Base-by-base conservation (phyloP, 108 stramenopile species). In the Licmophora abbreviata region DNA sequence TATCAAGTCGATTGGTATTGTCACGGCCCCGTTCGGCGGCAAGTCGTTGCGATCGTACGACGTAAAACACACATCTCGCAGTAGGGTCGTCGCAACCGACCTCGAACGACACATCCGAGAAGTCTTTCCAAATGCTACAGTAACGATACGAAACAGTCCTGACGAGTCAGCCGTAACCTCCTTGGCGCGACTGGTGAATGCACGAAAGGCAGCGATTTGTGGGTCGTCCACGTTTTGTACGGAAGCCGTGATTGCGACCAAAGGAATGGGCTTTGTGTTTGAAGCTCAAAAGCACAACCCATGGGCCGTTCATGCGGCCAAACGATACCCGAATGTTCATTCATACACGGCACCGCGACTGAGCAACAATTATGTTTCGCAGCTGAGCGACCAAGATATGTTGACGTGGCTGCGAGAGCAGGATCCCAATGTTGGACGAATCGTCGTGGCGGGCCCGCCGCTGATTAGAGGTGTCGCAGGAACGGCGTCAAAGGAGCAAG, bases 151-250 rank as follows among this genome's bases (percentile, higher is more conserved):
- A 18, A 50, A 50, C 21, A 4, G 29, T 2, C 14, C 21, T 15
- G 28, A 29, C 2, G 48, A 50, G 15, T 32, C 29, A 18, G 31
- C 48, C 15, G 2, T 32, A 4, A 32, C 15, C 30, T 14, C 48
- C 2, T 50, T 7, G 15, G 48, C 30, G 14, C 48, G 48, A 15
- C 29, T 50, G 15, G 1, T 8, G 30, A 14, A 21, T 18, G 48
- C 48, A 2, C 30, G 33, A 18, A 37, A 32, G 8, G 48, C 33
- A 3, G 48, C 48, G 4, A 8, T 50, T 29, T 50, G 48, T 50
- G 48, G 48, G 1, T 32, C 28, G 15, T 50, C 48, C 12, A 50
- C 48, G n/a, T 50, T 50, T 32, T 50, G 48, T 25, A 27, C 48
- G 17, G 15, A 20, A n/a, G 31, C 48, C 2, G 48, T 50, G 4